A percentile compares a stretch with the other conserved stretches of the same genome.
These are phyloP conservation scores for Mucuna pruriens DNA, from an alignment of 306 rosid genomes.

Conservation along the genomic window DNA sequence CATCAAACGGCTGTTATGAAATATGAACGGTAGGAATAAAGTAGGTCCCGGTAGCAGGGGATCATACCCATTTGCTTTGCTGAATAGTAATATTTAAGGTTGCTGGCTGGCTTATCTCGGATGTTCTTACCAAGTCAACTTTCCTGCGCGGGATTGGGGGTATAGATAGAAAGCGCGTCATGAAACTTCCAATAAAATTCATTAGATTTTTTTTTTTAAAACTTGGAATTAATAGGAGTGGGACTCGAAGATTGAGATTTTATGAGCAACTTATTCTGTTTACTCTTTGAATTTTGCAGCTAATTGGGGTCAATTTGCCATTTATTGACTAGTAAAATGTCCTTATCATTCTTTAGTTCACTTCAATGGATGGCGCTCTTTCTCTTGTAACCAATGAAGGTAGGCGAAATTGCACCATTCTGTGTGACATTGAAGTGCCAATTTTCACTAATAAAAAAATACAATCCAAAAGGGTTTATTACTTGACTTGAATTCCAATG, in stretches of 20 bases:
- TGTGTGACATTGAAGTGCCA: conserved; percentile 11
- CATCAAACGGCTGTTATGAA: not conserved
- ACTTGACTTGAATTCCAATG: not conserved
- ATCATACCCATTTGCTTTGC: not conserved
- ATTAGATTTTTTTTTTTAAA: not conserved
- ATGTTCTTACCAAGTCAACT: conserved; percentile 49
- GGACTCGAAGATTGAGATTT: not conserved
- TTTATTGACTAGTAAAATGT: not conserved
- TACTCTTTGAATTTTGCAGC: not conserved
- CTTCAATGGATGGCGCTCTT: not conserved
- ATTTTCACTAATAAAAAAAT: not conserved
- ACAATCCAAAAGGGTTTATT: not conserved
- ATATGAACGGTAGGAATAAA: not conserved
- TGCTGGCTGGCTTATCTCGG: not conserved
- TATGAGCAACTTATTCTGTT: conserved; percentile 7
- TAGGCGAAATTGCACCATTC: conserved; percentile 22
- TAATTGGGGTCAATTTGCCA: not conserved
- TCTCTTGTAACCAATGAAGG: not conserved
- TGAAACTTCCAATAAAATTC: not conserved
- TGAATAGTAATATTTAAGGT: not conserved
- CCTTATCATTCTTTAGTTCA: not conserved
- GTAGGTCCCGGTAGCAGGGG: not conserved
- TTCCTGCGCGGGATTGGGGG: conserved; percentile 22
- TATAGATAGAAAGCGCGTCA: conserved; percentile 49
- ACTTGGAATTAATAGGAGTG: not conserved